Evolutionary conservation across 768 basidiomycete genomes (phyloP).

Genomic region (Mycena maculata): DNA sequence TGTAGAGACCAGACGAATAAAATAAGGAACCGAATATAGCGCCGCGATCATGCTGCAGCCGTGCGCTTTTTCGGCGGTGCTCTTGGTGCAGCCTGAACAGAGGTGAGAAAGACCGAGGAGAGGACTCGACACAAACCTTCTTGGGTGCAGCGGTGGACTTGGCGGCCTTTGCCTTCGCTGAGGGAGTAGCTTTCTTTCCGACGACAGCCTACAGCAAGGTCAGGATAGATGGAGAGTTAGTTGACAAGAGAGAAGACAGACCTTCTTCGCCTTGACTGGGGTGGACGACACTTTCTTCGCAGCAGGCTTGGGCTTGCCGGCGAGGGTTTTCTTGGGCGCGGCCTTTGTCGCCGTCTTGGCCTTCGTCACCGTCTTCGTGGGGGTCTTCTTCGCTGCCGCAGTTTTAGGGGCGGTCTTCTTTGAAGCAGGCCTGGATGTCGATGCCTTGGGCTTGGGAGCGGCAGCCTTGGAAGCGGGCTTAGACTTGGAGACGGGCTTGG

Average conservation of each 20-base stretch:
- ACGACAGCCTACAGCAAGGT: slow-evolving; percentile 17
- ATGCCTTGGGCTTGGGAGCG: slow-evolving; percentile 8
- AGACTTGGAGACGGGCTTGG: slow-evolving; percentile 19
- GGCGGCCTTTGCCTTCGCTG: slow-evolving; percentile 22
- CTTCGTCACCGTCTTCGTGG: slow-evolving; percentile 9
- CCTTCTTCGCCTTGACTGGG: slow-evolving; percentile 30
- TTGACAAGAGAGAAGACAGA: neutral
- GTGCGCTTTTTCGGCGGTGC: slow-evolving; percentile 16
- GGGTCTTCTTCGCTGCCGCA: neutral
- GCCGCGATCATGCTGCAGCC: neutral
- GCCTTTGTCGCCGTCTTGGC: slow-evolving; percentile 15
- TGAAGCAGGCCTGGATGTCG: neutral
- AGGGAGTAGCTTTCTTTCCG: slow-evolving; percentile 24
- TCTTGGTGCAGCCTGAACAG: slow-evolving; percentile 9
- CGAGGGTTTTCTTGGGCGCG: slow-evolving; percentile 15
- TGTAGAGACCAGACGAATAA: slow-evolving; percentile 8
- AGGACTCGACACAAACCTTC: slow-evolving; percentile 24
- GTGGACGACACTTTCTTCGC: slow-evolving; percentile 30
- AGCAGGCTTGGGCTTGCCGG: slow-evolving; percentile 23
- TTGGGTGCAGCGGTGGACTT: slow-evolving; percentile 24
- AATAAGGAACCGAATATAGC: neutral
- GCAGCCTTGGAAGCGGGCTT: slow-evolving; percentile 19
- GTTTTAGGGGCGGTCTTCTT: slow-evolving; percentile 1
- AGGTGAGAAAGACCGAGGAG: neutral
- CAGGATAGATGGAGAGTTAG: neutral